phyloP scores from a whole-genome alignment of 2,329 filamentous ascomycete genomes.

The Neopestalotiopsis sp. region DNA sequence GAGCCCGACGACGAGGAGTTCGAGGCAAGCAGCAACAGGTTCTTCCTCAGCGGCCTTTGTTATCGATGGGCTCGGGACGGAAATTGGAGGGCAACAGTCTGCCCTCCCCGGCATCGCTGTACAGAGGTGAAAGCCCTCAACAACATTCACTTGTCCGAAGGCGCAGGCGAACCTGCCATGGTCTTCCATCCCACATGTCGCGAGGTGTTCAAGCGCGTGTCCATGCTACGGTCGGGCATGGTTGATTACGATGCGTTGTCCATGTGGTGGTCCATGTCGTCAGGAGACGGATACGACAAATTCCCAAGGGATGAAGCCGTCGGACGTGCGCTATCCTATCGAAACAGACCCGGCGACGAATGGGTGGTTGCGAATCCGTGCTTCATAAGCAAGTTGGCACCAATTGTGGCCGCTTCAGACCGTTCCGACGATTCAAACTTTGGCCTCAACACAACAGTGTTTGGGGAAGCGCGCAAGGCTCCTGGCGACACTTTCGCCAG shows the following conservation, averaged over 20 bases:
- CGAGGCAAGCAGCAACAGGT: not conserved
- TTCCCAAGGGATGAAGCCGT: not conserved
- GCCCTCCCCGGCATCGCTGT: not conserved
- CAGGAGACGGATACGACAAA: not conserved
- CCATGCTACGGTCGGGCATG: not conserved
- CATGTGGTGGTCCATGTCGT: not conserved
- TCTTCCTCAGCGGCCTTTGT: conserved; percentile 12
- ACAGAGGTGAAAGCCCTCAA: not conserved
- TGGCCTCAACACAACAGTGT: not conserved
- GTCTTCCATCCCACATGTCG: conserved; percentile 1
- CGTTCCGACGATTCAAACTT: not conserved
- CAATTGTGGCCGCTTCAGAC: not conserved
- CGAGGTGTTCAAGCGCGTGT: conserved; percentile 9
- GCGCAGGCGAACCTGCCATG: not conserved
- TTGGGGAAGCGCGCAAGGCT: not conserved
- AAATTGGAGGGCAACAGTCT: not conserved
- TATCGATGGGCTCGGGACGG: not conserved
- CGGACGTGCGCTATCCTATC: not conserved
- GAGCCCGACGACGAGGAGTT: not conserved
- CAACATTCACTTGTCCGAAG: not conserved
- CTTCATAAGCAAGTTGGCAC: not conserved
- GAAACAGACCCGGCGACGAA: not conserved
- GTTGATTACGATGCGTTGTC: not conserved
- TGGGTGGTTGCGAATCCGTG: conserved; percentile 4
- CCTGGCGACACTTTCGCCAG: not conserved